Base-by-base conservation (phyloP, 306 rosid genomes). In the Fagus crenata region DNA sequence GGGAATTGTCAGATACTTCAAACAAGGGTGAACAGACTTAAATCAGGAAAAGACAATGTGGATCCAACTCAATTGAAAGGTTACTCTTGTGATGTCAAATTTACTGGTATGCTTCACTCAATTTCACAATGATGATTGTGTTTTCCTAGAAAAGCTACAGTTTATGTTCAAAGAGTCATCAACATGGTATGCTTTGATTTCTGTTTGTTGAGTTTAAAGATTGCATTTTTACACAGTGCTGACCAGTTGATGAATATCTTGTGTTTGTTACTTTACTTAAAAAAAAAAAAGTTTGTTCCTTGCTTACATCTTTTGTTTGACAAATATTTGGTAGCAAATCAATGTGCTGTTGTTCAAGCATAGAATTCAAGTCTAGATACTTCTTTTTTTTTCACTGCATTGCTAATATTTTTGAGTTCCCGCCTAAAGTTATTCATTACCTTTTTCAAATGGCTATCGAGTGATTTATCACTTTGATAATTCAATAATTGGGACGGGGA, bases 1-100 rank as follows among this genome's bases (percentile, higher is more conserved):
- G 97, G 89, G 4, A 92, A 95, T 85, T 92, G 97, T 73, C 97
- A 95, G 82, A 95, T 95, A 89, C 97, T 92, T 77, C 97, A 89
- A 79, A 92, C 96, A 33, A 89, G 99, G 83, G 99, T 92, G 49
- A 95, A 92, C 79, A 88, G 97, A 82, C 87, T 80, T 40, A 95
- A 95, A 74, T 90, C 99, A 35, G 85, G 87, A 82, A 92, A 90
- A 84, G 87, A 81, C 56, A 76, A 78, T n/a, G 72, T 92, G 56
- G 99, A 95, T 77, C 76, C 83, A 33, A 60, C 80, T n/a, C 76
- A 81, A 77, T 72, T 95, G 84, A 88, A 77, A 77, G 84, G 88
- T 12, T 89, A 77, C 73, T 86, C 92, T 15, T 89, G 92, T 71
- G 92, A 86, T 49, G 51, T 95, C 79, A 81, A 85, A 82, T 95